Base-by-base conservation (phyloP, 73 alveolate genomes). In the Paramecium pentaurelia region DNA sequence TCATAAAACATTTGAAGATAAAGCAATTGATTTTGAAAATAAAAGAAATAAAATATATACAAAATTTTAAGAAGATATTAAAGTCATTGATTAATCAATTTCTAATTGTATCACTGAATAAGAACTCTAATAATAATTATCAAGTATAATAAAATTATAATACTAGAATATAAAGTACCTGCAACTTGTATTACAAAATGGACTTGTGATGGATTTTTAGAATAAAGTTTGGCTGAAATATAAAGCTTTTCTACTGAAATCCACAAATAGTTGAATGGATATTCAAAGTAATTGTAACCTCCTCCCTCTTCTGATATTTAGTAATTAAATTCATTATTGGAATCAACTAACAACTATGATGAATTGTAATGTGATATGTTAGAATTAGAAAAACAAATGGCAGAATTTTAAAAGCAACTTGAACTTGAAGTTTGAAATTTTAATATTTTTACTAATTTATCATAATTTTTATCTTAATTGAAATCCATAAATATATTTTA, bases 241-340 rank as follows among this genome's bases (percentile, higher is more conserved):
- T 30, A 40, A 16, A 37, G 14, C 6, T 73, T 37, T 20, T 34
- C 60, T 30, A 36, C 18, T 2, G 38, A 32, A 32, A 34, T 73
- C 8, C 32, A 37, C 3, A 20, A 32, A 6, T 73, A 73, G 22
- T 73, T 73, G 36, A 37, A 73, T 37, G 18, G 20, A 0, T 73
- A 73, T 73, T 20, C 38, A 73, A 73, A 73, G 28, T 14, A 73
- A 73, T 38, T 73, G 40, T 38, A 73, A 73, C 87, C 87, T 37
- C 60, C 87, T 37, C 87, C 87, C 10, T 30, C 87, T 16, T 73
- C 87, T n/a, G 87, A 73, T 8, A 73, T 73, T 34, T n/a, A 73
- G 8, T 16, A 73, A 37, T 73, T 73, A 40, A 73, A 73, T 73
- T 73, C 87, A 1, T 37, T 73, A 40, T 73, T 73, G 10, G 87